Evolutionary conservation across 495 filamentous ascomycete species (phyloP).

Genomic region (Aspergillus haitiensis): DNA sequence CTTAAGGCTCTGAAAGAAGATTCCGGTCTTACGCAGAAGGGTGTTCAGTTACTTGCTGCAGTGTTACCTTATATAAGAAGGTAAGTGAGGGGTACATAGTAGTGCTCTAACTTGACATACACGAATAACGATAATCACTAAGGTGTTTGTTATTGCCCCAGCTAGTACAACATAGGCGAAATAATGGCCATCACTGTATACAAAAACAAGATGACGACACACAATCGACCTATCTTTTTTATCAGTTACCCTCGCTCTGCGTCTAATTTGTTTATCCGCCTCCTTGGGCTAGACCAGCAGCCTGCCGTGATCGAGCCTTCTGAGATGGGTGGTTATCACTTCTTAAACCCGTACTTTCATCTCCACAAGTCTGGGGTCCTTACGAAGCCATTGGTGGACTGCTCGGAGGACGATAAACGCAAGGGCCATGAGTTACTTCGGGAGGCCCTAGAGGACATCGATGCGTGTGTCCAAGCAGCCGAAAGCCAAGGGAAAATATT

Average conservation of each 20-base stretch:
- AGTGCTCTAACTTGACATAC: no score
- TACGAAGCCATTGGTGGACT: slow-evolving; percentile 1
- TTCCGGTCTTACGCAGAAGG: no score
- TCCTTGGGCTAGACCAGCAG: slow-evolving; percentile 1
- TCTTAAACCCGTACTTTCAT: neutral
- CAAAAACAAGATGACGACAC: neutral
- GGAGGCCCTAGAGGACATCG: neutral
- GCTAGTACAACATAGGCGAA: neutral
- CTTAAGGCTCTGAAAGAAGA: no score
- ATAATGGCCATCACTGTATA: neutral
- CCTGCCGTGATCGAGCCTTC: slow-evolving; percentile 1
- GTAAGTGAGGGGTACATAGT: no score
- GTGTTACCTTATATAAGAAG: no score
- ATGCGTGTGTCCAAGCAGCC: neutral
- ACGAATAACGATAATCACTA: no score
- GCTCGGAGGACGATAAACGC: neutral
- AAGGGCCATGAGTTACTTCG: neutral
- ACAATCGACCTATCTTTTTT: neutral
- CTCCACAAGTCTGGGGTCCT: neutral
- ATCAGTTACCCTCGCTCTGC: slow-evolving; percentile 8
- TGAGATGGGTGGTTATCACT: neutral
- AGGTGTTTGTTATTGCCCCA: neutral
- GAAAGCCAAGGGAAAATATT: neutral
- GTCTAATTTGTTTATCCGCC: slow-evolving; percentile 6
- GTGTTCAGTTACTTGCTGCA: no score